A percentile compares a stretch with the other conserved stretches of the same genome.
phyloP scores from a whole-genome alignment of 208 protist species.

The Leptomonas seymouri region DNA sequence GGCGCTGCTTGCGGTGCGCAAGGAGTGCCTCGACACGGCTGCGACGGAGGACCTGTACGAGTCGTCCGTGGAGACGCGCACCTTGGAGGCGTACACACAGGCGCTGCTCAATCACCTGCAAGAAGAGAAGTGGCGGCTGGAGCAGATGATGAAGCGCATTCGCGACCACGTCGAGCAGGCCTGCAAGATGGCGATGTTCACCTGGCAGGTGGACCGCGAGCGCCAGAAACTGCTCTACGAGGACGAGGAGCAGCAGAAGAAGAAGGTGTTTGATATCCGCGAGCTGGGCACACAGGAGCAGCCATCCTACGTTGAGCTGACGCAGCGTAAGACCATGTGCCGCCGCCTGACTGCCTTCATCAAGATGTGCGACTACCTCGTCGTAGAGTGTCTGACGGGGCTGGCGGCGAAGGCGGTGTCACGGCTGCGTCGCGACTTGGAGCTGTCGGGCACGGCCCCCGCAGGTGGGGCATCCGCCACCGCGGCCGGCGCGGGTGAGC shows the following conservation, averaged over 20 bases:
- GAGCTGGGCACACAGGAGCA: conserved; percentile 86
- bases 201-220: conserved; percentile 84
- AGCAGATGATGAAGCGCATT: conserved; percentile 87
- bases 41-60: conserved; percentile 73
- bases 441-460: conserved; percentile 48
- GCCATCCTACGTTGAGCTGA: conserved; percentile 94
- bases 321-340: conserved; percentile 91
- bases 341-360: conserved; percentile 94
- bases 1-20: conserved; percentile 77
- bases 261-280: conserved; percentile 79
- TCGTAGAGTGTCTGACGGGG: conserved; percentile 89
- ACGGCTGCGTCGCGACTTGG: conserved; percentile 71
- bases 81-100: conserved; percentile 73
- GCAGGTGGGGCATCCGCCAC: not conserved
- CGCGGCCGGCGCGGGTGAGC: not conserved
- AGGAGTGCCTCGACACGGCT: conserved; percentile 80
- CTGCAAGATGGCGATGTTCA: conserved; percentile 91
- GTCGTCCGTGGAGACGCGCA: conserved; percentile 68
- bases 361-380: conserved; percentile 94
- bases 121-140: conserved; percentile 59
- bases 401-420: conserved; percentile 84
- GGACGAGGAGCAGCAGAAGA: conserved; percentile 80
- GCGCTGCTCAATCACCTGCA: conserved; percentile 59
- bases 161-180: conserved; percentile 89
- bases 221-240: conserved; percentile 64